A percentile compares a stretch with the other conserved stretches of the same genome.
Evolutionary conservation across 2,329 filamentous ascomycete genomes (phyloP).

Genomic region (Hypoxylon sp.): DNA sequence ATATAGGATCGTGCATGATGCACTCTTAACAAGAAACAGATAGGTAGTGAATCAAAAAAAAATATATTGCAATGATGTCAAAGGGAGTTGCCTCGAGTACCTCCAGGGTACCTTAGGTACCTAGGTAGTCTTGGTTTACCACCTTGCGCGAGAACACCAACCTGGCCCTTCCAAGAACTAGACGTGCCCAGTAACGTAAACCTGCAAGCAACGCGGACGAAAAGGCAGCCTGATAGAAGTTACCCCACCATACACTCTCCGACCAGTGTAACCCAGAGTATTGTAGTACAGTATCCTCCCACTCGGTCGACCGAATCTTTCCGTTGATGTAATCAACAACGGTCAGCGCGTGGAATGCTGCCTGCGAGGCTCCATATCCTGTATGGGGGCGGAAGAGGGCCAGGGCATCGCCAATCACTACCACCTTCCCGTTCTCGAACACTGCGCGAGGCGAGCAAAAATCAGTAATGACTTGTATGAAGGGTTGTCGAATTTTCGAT

Average conservation of each 20-base stretch:
- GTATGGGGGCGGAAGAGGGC: conserved; percentile 16
- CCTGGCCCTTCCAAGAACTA: conserved; percentile 1
- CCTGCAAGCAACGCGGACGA: not conserved
- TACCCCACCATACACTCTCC: conserved; percentile 24
- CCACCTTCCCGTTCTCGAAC: conserved; percentile 27
- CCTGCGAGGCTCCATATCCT: conserved; percentile 10
- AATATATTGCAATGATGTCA: too few relatives aligned
- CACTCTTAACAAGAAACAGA: too few relatives aligned
- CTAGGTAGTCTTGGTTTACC: too few relatives aligned
- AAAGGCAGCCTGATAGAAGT: conserved; percentile 18
- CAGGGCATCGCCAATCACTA: conserved; percentile 33
- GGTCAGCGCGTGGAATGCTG: conserved; percentile 25
- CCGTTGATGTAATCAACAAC: conserved; percentile 4
- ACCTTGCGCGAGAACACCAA: too few relatives aligned
- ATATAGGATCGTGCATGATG: too few relatives aligned
- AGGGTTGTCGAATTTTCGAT: conserved; percentile 28
- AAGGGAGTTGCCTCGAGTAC: too few relatives aligned
- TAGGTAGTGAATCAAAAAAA: too few relatives aligned
- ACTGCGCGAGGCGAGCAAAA: conserved; percentile 23
- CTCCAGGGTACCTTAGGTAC: too few relatives aligned
- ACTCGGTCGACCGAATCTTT: conserved; percentile 12
- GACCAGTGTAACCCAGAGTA: conserved; percentile 19
- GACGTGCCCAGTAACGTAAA: conserved; percentile 7
- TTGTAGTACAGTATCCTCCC: conserved; percentile 19
- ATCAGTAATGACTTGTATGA: conserved; percentile 36